Evolutionary conservation across 1,139 yeast species (phyloP), one percentile per base, ranked within the genome.

Genomic region (Taphrina confusa): DNA sequence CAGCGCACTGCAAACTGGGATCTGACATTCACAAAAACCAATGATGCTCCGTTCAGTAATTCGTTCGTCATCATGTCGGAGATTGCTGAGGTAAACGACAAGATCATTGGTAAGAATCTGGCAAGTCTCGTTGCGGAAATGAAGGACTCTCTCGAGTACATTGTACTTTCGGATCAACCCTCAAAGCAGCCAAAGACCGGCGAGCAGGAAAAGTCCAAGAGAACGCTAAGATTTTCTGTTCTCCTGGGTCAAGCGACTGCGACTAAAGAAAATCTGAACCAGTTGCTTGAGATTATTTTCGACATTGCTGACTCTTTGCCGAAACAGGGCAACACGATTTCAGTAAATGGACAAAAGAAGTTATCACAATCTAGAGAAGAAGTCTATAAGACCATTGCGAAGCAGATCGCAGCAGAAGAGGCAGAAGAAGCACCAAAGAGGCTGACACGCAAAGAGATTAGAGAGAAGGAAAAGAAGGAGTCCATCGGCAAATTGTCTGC

Each of bases 31-130:
- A 88, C 97, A 66, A 87, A 82, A 68, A 89, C 96, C 40, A 70
- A 85, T 39, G 88, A 84, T 69, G 60, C 64, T 18, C 78, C 80
- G 67, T 76, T 91, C 68, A 96, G 97, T 50, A 70, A 75, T 59
- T 82, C 86, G 62, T 66, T 66, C 55, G 96, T 90, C 22, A 88
- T 83, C 75, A 91, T 92, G 98, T 79, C 88, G 68, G 98, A 92
- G 76, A 82, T 82, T 62, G 80, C 83, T 64, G 97, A 91, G 71
- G 78, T 88, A 73, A 89, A 85, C 68, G 89, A 84, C 5, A 76
- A 81, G 65, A 74, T 86, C 62, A 78, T 80, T 65, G 78, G 82
- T 55, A 78, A 82, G 62, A 80, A 78, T 62, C 74, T 82, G 46
- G 73, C 77, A 37, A 80, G 79, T 61, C 76, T 81, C 31, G 71